phyloP scores from a whole-genome alignment of 2,329 filamentous ascomycete genomes.

The Pezizomycotina sp. region DNA sequence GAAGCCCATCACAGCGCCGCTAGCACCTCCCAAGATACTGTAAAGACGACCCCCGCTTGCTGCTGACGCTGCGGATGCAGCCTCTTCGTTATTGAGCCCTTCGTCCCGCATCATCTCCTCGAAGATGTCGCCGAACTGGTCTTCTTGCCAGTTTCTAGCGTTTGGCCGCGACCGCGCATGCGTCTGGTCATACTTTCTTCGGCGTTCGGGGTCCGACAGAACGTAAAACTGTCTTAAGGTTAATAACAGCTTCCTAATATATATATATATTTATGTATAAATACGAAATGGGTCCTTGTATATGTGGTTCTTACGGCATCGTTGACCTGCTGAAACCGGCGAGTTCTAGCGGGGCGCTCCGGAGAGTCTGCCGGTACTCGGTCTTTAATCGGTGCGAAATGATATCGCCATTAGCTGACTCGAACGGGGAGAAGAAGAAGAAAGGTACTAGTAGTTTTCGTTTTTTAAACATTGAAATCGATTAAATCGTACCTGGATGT shows the following conservation, averaged over 20 bases:
- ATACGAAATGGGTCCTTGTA: not conserved
- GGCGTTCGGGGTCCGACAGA: constrained; percentile 60
- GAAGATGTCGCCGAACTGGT: constrained; percentile 77
- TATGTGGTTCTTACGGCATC: constrained; percentile 27
- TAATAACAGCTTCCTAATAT: not conserved
- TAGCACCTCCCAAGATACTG: constrained; percentile 67
- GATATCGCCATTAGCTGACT: not conserved
- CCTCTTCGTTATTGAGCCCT: constrained; percentile 57
- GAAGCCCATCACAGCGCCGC: constrained; percentile 80
- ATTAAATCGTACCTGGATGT: constrained; percentile 3
- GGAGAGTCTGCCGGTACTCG: constrained; percentile 70
- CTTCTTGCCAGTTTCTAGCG: constrained; percentile 36
- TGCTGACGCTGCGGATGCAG: constrained; percentile 31
- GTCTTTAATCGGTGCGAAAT: constrained; percentile 42
- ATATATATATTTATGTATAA: not conserved
- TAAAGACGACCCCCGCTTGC: constrained; percentile 60
- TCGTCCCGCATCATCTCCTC: constrained; percentile 82
- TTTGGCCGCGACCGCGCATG: constrained; percentile 9
- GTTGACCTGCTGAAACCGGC: constrained; percentile 79
- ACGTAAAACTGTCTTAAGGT: constrained; percentile 57
- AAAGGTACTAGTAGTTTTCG: not conserved
- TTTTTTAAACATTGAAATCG: not conserved
- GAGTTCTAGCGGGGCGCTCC: constrained; percentile 64
- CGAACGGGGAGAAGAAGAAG: too few relatives aligned
- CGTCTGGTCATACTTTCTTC: constrained; percentile 70